Evolutionary conservation across 1,284 basidiomycete genomes (phyloP).

Genomic region (Pascua guehoae): DNA sequence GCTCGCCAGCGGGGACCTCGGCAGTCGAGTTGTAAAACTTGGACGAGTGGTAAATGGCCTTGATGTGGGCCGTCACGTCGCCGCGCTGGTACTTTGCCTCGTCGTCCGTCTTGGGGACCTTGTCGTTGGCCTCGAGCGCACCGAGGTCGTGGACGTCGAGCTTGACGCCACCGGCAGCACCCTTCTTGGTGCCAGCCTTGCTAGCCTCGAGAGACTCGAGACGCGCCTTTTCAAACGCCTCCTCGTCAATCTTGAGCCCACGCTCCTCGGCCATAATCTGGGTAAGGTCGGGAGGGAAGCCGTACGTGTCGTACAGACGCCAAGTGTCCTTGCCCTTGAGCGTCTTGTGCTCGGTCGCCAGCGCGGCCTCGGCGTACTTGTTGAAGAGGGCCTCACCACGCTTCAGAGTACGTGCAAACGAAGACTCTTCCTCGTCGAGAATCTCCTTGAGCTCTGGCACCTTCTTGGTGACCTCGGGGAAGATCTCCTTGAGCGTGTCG

Average conservation of each 20-base stretch:
- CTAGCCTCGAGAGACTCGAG: constrained; percentile 85
- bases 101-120: constrained; percentile 92
- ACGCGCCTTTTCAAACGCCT: constrained; percentile 86
- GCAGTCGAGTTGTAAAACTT: constrained; percentile 69
- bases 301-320: constrained; percentile 97
- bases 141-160: constrained; percentile 96
- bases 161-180: constrained; percentile 67
- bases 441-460: constrained; percentile 88
- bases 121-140: constrained; percentile 71
- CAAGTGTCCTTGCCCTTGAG: constrained; percentile 91
- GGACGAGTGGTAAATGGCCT: constrained; percentile 81
- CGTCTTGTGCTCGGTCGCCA: constrained; percentile 61
- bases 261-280: constrained; percentile 96
- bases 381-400: constrained; percentile 96
- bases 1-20: constrained; percentile 58
- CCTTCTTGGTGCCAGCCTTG: constrained; percentile 70
- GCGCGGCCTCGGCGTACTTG: constrained; percentile 73
- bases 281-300: constrained; percentile 96
- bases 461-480: constrained; percentile 89
- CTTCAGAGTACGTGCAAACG: constrained; percentile 92
- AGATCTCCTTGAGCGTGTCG: constrained; percentile 81
- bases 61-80: constrained; percentile 71
- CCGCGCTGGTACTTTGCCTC: constrained; percentile 83
- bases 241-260: constrained; percentile 77
- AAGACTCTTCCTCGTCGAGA: constrained; percentile 94